Evolutionary conservation across 805 yeast species (phyloP).

Genomic region (Blastobotrys americana): DNA sequence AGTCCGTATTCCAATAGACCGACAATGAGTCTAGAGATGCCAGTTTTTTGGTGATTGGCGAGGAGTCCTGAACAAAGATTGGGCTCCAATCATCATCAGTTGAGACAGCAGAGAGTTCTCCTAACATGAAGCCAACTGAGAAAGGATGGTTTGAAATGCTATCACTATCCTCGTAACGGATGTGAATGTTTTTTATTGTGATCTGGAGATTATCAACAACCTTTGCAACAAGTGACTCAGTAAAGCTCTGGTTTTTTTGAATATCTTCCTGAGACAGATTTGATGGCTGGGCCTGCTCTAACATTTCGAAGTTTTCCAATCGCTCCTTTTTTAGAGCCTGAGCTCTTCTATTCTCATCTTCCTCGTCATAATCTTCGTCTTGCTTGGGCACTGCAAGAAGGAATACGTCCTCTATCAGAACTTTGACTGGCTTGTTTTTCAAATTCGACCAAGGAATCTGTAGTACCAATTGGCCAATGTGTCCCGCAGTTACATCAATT

Average conservation of each 20-base stretch:
- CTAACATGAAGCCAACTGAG: constrained; percentile 72
- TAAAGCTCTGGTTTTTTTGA: constrained; percentile 66
- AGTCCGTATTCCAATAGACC: constrained; percentile 76
- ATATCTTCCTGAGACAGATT: constrained; percentile 26
- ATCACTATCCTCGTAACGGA: constrained; percentile 79
- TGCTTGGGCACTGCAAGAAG: constrained; percentile 71
- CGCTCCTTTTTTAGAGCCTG: constrained; percentile 60
- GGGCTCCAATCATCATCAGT: constrained; percentile 82
- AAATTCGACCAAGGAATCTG: constrained; percentile 97
- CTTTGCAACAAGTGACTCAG: constrained; percentile 80
- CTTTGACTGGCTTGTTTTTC: constrained; percentile 85
- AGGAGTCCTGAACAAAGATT: constrained; percentile 68
- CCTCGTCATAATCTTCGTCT: constrained; percentile 48
- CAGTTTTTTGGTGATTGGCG: constrained; percentile 63
- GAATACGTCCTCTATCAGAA: constrained; percentile 79
- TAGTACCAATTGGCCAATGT: constrained; percentile 77
- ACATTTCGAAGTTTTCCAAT: constrained; percentile 54
- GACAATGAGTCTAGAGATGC: constrained; percentile 67
- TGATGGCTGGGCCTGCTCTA: constrained; percentile 38
- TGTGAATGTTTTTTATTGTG: constrained; percentile 82
- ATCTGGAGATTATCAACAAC: constrained; percentile 89
- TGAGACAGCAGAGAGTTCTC: constrained; percentile 86
- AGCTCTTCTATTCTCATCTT: constrained; percentile 52
- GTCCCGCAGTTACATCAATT: constrained; percentile 80
- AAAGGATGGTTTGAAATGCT: constrained; percentile 64